Conservation (phyloP, 1,284 basidiomycete genomes). For the Anthracocystis panici-leucophaei region DNA sequence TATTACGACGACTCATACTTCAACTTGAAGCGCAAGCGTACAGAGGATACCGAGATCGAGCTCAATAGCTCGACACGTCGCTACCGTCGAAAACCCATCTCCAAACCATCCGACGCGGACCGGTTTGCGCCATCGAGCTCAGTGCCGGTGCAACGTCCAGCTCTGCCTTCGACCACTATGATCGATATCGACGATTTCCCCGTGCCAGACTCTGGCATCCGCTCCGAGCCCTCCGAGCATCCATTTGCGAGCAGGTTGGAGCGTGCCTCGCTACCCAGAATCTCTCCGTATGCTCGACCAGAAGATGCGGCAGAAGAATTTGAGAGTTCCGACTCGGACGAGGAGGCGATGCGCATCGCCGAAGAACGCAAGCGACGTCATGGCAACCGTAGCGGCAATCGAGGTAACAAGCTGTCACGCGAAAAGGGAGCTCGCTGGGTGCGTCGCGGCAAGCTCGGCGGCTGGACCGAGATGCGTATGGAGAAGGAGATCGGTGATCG, state of each 20-base stretch:
- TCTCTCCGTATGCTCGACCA: slow-evolving; percentile 18
- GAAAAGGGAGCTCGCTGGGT: slow-evolving; percentile 62
- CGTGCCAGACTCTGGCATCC: slow-evolving; percentile 45
- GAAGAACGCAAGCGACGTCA: slow-evolving; percentile 45
- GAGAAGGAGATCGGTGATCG: slow-evolving; percentile 62
- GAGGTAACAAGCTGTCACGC: slow-evolving; percentile 65
- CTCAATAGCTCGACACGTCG: slow-evolving; percentile 10
- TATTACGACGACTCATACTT: slow-evolving; percentile 27
- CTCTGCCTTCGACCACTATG: slow-evolving; percentile 34
- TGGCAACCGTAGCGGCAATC: slow-evolving; percentile 57
- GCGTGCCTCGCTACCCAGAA: slow-evolving; percentile 31
- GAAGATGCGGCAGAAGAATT: slow-evolving; percentile 21
- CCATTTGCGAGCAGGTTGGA: slow-evolving; percentile 40
- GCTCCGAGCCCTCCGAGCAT: slow-evolving; percentile 40
- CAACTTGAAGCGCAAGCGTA: slow-evolving; percentile 35
- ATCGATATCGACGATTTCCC: slow-evolving; percentile 50
- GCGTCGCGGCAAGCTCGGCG: slow-evolving; percentile 63
- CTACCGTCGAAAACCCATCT: slow-evolving; percentile 24
- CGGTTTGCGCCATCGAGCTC: slow-evolving; percentile 19
- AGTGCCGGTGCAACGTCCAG: slow-evolving; percentile 14
- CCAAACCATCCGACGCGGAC: slow-evolving; percentile 8
- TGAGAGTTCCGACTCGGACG: slow-evolving; percentile 49
- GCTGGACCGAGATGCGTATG: slow-evolving; percentile 63
- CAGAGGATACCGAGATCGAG: slow-evolving; percentile 12
- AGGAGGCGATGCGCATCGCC: slow-evolving; percentile 46